These are phyloP conservation scores for Lentinula lateritia DNA, from an alignment of 768 basidiomycete species.

Conservation along the genomic window DNA sequence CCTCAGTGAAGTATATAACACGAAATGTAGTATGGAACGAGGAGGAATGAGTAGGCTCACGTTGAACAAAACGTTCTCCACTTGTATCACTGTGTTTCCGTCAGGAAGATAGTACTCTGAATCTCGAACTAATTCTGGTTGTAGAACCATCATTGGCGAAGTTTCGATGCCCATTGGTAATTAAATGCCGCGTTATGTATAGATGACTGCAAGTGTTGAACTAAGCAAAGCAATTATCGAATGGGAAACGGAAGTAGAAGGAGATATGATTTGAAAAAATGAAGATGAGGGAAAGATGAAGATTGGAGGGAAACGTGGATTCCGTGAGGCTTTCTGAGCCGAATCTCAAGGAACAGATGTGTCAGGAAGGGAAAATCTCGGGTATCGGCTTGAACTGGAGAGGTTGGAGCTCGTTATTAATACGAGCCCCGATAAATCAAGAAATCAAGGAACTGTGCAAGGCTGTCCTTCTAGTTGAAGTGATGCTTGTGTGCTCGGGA, in stretches of 20 bases:
- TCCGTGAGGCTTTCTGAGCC: background rate
- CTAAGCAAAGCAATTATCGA: background rate
- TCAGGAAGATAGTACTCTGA: constrained; percentile 35
- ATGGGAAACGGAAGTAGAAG: background rate
- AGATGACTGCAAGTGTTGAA: background rate
- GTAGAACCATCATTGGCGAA: background rate
- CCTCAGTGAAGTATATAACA: background rate
- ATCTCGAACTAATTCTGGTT: constrained; percentile 15
- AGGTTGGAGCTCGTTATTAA: background rate
- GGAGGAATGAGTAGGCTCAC: constrained; percentile 16
- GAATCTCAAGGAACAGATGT: background rate
- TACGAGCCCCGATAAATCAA: background rate
- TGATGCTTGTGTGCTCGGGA: background rate
- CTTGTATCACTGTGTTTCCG: constrained; percentile 35
- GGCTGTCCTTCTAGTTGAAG: background rate
- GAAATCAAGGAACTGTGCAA: background rate
- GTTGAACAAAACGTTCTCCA: constrained; percentile 42
- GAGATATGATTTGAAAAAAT: background rate
- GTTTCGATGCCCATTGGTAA: background rate
- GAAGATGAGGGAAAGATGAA: background rate
- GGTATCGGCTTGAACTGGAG: background rate
- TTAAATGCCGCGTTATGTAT: background rate
- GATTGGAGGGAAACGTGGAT: background rate
- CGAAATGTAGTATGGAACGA: background rate
- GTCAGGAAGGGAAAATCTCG: background rate